Percentiles rank a stretch among this genome's conserved stretches.
These are phyloP conservation scores for Toxoplasma gondii DNA, from an alignment of 169 alveolate species.

Conservation along the genomic window DNA sequence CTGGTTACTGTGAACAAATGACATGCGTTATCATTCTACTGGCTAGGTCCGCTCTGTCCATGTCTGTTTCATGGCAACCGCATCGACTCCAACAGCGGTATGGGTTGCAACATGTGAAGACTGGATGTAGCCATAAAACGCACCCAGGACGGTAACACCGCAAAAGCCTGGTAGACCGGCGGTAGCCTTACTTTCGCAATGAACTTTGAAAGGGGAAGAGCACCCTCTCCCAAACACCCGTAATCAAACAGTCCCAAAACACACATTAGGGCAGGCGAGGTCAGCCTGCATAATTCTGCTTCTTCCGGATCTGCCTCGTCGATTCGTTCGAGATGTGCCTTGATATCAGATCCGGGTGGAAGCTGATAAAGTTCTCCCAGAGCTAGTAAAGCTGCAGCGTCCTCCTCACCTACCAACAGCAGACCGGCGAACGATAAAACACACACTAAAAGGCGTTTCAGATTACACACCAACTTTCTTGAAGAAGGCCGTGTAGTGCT, in stretches of 20 bases:
- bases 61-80: too few relatives aligned
- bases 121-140: too few relatives aligned
- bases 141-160: too few relatives aligned
- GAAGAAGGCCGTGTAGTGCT: too few relatives aligned
- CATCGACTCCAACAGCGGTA: too few relatives aligned
- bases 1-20: too few relatives aligned
- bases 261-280: neutral
- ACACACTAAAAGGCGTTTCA: neutral
- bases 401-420: neutral
- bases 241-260: conserved; percentile 25
- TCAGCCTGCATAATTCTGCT: neutral
- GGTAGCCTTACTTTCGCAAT: conserved; percentile 7
- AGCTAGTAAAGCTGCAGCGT: neutral
- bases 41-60: too few relatives aligned
- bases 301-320: conserved; percentile 6
- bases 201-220: conserved; percentile 24
- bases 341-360: conserved; percentile 24
- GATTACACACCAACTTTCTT: too few relatives aligned
- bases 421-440: neutral
- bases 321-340: conserved; percentile 1
- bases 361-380: conserved; percentile 30
- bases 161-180: neutral
- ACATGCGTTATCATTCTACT: too few relatives aligned
- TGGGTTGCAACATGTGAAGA: too few relatives aligned
- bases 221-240: conserved; percentile 38